These are phyloP conservation scores for Aspergillus latus DNA, from an alignment of 2,329 filamentous ascomycete species.

Conservation along the genomic window DNA sequence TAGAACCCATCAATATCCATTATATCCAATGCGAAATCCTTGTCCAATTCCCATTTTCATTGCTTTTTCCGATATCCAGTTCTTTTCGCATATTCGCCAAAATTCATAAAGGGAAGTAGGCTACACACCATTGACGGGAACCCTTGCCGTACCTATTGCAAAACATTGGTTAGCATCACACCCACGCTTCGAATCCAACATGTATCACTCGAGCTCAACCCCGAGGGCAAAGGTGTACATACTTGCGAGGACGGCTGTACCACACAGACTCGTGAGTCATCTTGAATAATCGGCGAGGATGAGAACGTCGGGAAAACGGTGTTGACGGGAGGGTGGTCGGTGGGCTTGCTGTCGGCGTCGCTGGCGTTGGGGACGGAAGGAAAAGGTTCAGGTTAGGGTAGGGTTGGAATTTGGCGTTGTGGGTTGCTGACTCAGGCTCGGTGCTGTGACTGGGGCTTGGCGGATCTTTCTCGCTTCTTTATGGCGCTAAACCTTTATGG, in stretches of 20 bases:
- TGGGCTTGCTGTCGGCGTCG: constrained; percentile 34
- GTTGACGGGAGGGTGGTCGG: constrained; percentile 23
- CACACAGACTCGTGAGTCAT: constrained; percentile 97
- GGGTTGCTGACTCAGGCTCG: constrained; percentile 4
- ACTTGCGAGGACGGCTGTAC: constrained; percentile 96
- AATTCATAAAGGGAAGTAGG: constrained; percentile 1
- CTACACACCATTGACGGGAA: constrained; percentile 80
- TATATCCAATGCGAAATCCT: constrained; percentile 1
- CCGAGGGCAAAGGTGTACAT: constrained; percentile 39
- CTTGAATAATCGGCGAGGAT: constrained; percentile 48
- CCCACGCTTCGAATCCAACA: not conserved
- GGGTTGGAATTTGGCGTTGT: constrained; percentile 9
- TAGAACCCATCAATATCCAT: constrained; percentile 21
- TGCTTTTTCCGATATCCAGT: not conserved
- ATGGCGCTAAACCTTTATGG: not conserved
- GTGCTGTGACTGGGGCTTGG: not conserved
- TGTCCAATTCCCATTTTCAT: not conserved
- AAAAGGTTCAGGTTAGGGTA: constrained; percentile 12
- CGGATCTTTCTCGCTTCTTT: not conserved
- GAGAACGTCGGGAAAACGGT: constrained; percentile 32
- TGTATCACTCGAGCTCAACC: not conserved
- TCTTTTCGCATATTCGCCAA: not conserved
- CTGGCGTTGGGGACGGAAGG: constrained; percentile 28
- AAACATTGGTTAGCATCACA: constrained; percentile 19
- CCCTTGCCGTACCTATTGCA: constrained; percentile 71